Base-by-base conservation (phyloP, 768 basidiomycete genomes). In the Psilocybe tampanensis region DNA sequence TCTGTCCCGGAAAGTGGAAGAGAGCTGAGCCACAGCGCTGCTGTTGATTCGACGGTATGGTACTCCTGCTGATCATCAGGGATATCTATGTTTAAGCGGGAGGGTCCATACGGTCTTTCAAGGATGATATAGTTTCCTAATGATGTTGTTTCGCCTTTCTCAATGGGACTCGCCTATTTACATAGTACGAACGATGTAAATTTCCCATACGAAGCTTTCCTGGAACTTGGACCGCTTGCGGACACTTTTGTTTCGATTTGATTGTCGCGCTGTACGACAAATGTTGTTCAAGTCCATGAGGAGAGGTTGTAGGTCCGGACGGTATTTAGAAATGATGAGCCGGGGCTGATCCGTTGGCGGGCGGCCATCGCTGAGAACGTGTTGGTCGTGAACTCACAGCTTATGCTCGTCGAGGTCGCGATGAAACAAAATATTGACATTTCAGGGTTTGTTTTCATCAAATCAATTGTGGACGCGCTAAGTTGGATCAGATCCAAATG, bases 391-490 rank as follows among this genome's bases (percentile, higher is more conserved):
- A 47, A 54, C 33, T 32, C 61, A 61, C 60, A 52, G 57, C 48
- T 24, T 51, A 32, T 44, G 24, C 15, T 24, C 34, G 32, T 53
- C 54, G 54, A 49, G 44, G 36, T 47, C 44, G 39, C 51, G 43
- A 47, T 63, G 62, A 63, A 63, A 64, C 63, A 44, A 32, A 26
- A 54, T 58, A n/a, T 32, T 50, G 44, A 54, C 59, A 62, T 60
- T 43, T 59, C 54, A 59, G 62, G 56, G 59, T 3, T 39, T 58
- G 53, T 34, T 53, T 24, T 53, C 53, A 61, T 61, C 60, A 56
- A 53, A 47, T 18, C 36, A 32, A 23, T 23, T 15, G 21, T 13
- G 22, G 51, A 24, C 26, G 26, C 52, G 52, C 34, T 57, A 47
- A 48, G 29, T 4, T 54, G n/a, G 29, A 41, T 59, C 52, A 58